Evolutionary conservation across 176 grass and related monocot species (phyloP), one percentile per base, ranked within the genome.

Genomic region (Dactylis glomerata): DNA sequence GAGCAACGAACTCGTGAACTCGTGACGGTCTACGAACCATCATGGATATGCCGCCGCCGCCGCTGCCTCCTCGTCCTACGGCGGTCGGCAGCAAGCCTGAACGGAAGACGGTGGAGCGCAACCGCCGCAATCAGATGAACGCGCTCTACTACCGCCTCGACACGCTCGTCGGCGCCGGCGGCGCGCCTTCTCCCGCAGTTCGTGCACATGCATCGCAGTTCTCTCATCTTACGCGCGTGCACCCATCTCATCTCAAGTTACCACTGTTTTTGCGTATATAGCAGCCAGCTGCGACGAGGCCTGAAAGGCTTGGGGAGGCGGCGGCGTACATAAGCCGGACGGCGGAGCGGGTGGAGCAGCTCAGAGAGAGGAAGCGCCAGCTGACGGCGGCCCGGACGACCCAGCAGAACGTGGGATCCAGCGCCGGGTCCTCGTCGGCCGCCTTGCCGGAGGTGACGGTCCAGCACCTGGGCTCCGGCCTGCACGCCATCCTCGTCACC

Each of bases 121-220:
- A 91, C 75, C 87, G 94, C 49, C 87, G 94, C 19, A 83, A 83
- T 56, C 81, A 93, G 28, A 96, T 96, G 94, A 96, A 96, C 69
- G 41, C 16, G 9, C 84, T 96, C 30, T 96, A 89, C 81, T 77
- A 63, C 59, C 79, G 73, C 77, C 94, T 96, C 52, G 91, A 93
- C 76, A 19, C 50, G 47, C 91, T 96, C 27, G 82, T 96, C 69
- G 46, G 42, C 69, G 36, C 66, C 84, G 88, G 54, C 88, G 73
- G 5, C 64, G 16, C 66, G 16, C 22, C 81, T 59, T 26, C 73
- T 6, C 41, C 70, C 44, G 10, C 67, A 33, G 88, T 90, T 45
- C 10, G 87, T 75, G 52, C 26, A 24, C 76, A 33, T 33, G 0
- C 11, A 40, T 40, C 32, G 23, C 57, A 51, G n/a, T n/a, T n/a